Percentiles rank a stretch among this genome's conserved stretches.
Conservation (phyloP, 2,329 filamentous ascomycete genomes). For the Escovopsis weberi region DNA sequence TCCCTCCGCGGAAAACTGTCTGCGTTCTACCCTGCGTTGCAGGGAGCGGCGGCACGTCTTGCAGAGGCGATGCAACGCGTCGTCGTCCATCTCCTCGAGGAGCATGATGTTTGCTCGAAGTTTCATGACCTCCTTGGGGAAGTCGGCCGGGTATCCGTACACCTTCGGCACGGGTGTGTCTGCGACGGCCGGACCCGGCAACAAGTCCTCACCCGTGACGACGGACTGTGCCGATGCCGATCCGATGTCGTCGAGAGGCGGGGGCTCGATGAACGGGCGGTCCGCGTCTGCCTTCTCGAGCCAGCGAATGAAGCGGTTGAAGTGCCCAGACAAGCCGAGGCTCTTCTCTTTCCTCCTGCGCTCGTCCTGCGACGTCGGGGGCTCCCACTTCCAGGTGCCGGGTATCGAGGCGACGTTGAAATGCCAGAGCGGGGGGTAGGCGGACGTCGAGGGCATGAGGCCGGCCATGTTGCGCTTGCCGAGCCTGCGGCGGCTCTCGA, state of each 20-base stretch:
- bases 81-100: conserved; percentile 1
- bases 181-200: neutral
- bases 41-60: conserved; percentile 6
- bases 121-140: conserved; percentile 7
- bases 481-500: conserved; percentile 38
- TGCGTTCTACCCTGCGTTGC: conserved; percentile 5
- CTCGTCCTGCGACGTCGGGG: conserved; percentile 24
- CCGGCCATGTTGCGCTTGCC: conserved; percentile 41
- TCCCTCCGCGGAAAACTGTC: conserved; percentile 6
- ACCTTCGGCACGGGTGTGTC: neutral
- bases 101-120: conserved; percentile 6
- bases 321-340: conserved; percentile 7
- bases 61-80: conserved; percentile 3
- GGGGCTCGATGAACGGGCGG: conserved; percentile 8
- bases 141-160: neutral
- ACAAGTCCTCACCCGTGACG: conserved; percentile 3
- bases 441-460: conserved; percentile 25
- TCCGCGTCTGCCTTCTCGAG: conserved; percentile 12
- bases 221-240: neutral
- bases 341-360: conserved; percentile 12
- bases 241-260: conserved; percentile 2
- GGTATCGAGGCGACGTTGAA: conserved; percentile 29
- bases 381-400: conserved; percentile 36
- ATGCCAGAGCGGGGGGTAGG: conserved; percentile 30
- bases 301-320: conserved; percentile 17